Evolutionary conservation across 1,139 yeast genomes (phyloP).

Genomic region (Suhomyces chickasaworum): DNA sequence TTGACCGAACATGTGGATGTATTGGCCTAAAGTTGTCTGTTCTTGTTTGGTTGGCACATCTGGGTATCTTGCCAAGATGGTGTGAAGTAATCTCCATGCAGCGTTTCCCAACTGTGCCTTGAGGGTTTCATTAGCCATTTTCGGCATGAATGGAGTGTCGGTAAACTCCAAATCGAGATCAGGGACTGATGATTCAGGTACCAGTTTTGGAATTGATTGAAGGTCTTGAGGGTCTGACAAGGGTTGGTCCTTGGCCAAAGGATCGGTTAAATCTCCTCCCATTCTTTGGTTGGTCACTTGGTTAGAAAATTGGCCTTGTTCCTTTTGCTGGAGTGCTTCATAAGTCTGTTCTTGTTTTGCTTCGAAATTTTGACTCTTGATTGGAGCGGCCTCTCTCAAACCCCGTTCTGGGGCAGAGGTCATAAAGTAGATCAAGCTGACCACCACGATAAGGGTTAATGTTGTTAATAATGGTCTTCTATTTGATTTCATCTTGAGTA

Average conservation of each 20-base stretch:
- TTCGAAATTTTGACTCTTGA: slow-evolving; percentile 19
- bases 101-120: slow-evolving; percentile 82
- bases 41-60: slow-evolving; percentile 71
- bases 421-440: slow-evolving; percentile 32
- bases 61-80: slow-evolving; percentile 89
- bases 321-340: background rate
- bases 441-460: slow-evolving; percentile 25
- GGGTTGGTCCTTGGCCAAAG: background rate
- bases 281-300: background rate
- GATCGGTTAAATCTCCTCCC: background rate
- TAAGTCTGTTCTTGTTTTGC: slow-evolving; percentile 6
- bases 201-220: background rate
- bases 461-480: slow-evolving; percentile 32
- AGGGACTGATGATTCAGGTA: slow-evolving; percentile 2
- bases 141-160: slow-evolving; percentile 76
- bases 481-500: slow-evolving; percentile 20
- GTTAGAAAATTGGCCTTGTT: background rate
- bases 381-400: slow-evolving; percentile 30
- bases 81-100: slow-evolving; percentile 86
- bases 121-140: slow-evolving; percentile 66
- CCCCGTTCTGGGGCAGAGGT: slow-evolving; percentile 24
- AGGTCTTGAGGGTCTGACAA: slow-evolving; percentile 3
- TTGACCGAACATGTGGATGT: slow-evolving; percentile 64
- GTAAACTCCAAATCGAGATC: slow-evolving; percentile 25
- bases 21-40: slow-evolving; percentile 58